phyloP scores from a whole-genome alignment of 305 asterid genomes.

The Fraxinus baroniana region DNA sequence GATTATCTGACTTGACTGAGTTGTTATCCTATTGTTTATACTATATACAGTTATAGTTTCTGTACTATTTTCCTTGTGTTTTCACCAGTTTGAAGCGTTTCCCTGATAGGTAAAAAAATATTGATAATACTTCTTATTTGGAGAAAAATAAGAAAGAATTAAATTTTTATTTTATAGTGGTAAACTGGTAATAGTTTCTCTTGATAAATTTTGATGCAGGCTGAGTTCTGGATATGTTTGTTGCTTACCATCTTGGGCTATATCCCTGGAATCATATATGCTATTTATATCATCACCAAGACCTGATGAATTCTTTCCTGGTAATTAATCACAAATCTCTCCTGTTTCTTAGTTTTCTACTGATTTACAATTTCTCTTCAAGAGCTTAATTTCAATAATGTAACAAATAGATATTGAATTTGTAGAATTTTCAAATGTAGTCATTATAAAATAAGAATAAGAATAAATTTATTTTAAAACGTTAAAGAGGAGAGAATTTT shows the following conservation, averaged over 20 bases:
- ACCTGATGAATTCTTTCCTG: constrained; percentile 24
- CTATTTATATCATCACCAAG: constrained; percentile 60
- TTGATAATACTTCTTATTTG: not conserved
- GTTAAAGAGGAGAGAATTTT: no score
- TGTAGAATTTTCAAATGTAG: no score
- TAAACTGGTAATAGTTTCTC: not conserved
- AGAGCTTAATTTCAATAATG: no score
- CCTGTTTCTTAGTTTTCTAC: not conserved
- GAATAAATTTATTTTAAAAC: no score
- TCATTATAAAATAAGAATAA: no score
- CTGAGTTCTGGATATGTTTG: constrained; percentile 67
- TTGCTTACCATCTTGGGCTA: constrained; percentile 56
- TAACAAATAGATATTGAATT: no score
- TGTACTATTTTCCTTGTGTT: not conserved
- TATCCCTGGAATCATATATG: constrained; percentile 65
- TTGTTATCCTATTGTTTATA: no score
- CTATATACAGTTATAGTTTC: not conserved
- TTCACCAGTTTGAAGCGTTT: not conserved
- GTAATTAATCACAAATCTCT: constrained; percentile 18
- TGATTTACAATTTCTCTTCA: not conserved
- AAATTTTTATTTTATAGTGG: not conserved
- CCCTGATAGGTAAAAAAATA: not conserved
- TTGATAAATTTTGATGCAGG: constrained; percentile 28
- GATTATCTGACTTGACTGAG: no score
- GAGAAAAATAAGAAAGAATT: not conserved